Evolutionary conservation across 495 filamentous ascomycete species (phyloP).

Genomic region (Physcia stellaris): DNA sequence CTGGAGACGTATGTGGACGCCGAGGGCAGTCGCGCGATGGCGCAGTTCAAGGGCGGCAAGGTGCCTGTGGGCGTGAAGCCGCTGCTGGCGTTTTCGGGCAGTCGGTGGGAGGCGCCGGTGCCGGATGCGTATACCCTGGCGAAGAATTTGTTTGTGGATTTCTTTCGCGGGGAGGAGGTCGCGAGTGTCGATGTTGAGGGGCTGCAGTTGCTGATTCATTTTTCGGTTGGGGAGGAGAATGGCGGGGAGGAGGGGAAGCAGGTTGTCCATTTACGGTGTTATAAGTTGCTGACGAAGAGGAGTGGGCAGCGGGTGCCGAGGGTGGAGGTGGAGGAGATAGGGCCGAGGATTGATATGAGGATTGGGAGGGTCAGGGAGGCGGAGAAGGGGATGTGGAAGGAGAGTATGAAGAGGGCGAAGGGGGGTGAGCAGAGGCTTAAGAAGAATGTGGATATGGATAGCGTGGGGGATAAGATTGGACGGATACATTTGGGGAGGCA

Average conservation of each 20-base stretch:
- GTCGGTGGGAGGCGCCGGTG: constrained; percentile 64
- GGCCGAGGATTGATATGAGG: constrained; percentile 87
- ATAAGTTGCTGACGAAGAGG: constrained; percentile 70
- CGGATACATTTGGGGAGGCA: constrained; percentile 86
- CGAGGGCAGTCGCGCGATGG: constrained; percentile 47
- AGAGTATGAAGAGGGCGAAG: constrained; percentile 77
- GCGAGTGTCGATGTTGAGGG: constrained; percentile 85
- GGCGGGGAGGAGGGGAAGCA: constrained; percentile 48
- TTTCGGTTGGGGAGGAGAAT: constrained; percentile 67
- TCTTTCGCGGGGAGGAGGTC: constrained; percentile 68
- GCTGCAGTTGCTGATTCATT: constrained; percentile 71
- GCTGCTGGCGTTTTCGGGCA: constrained; percentile 75
- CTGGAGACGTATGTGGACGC: constrained; percentile 69
- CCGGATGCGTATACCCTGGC: constrained; percentile 62
- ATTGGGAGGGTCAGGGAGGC: constrained; percentile 69
- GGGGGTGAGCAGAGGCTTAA: constrained; percentile 53
- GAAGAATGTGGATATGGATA: constrained; percentile 90
- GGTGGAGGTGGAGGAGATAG: constrained; percentile 90
- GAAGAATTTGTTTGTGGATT: constrained; percentile 78
- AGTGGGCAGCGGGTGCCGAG: constrained; percentile 76
- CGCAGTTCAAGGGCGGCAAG: constrained; percentile 72
- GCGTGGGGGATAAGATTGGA: constrained; percentile 90
- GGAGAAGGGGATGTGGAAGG: constrained; percentile 66
- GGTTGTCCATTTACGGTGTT: constrained; percentile 66
- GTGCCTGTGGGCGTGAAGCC: constrained; percentile 74